Conservation (phyloP, 2,329 filamentous ascomycete species). For the Tolypocladium ovalisporum region DNA sequence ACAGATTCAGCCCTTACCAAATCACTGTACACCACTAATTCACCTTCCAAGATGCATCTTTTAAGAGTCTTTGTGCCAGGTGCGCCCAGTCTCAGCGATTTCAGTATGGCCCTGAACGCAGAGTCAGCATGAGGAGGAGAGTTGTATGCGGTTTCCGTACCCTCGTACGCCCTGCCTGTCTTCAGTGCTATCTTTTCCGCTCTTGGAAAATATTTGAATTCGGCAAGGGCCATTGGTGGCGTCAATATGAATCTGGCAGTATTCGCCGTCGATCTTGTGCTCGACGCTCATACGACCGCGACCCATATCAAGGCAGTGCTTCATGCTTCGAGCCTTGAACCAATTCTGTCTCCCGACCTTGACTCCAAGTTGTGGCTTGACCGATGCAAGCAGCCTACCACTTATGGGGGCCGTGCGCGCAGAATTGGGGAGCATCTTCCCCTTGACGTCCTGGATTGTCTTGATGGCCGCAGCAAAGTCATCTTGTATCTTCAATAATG, state of each 20-base stretch:
- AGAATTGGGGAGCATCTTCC: constrained; percentile 9
- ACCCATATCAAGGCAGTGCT: constrained; percentile 60
- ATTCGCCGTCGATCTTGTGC: constrained; percentile 79
- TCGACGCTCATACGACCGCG: constrained; percentile 59
- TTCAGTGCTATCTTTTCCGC: constrained; percentile 74
- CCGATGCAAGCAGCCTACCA: constrained; percentile 11
- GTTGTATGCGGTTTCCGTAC: constrained; percentile 18
- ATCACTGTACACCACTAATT: constrained; percentile 70
- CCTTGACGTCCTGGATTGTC: constrained; percentile 31
- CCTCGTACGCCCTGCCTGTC: constrained; percentile 53
- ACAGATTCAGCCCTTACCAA: constrained; percentile 22
- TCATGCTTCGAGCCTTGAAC: constrained; percentile 58
- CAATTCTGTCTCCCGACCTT: constrained; percentile 56
- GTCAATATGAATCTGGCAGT: constrained; percentile 80
- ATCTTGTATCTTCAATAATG: constrained; percentile 58
- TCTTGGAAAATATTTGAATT: constrained; percentile 84
- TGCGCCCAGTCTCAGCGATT: constrained; percentile 52
- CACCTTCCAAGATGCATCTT: constrained; percentile 72
- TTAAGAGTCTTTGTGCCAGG: constrained; percentile 46
- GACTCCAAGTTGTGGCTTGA: constrained; percentile 45
- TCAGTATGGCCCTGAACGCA: constrained; percentile 39
- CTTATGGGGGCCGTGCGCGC: constrained; percentile 3
- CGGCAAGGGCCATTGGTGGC: constrained; percentile 39
- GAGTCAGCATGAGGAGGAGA: constrained; percentile 4
- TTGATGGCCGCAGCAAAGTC: constrained; percentile 51